Percentiles rank a stretch among this genome's conserved stretches.
These are phyloP conservation scores for Chlorophyllum brunneum DNA, from an alignment of 768 basidiomycete species.

Conservation along the genomic window DNA sequence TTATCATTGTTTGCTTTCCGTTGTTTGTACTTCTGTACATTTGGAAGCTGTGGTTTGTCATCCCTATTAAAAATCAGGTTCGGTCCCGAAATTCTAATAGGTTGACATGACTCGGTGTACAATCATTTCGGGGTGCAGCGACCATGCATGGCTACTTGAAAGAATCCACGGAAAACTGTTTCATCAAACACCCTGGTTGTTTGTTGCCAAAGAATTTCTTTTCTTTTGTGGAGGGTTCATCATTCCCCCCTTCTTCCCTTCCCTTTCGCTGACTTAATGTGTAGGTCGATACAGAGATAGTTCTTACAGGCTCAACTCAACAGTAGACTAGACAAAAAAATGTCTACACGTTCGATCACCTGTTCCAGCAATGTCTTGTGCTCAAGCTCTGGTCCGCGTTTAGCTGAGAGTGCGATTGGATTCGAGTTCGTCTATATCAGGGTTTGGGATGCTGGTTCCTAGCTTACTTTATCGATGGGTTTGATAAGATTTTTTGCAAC, in stretches of 20 bases:
- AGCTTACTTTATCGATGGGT: no score
- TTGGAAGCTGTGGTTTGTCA: no score
- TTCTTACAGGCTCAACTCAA: constrained; percentile 85
- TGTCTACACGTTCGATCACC: constrained; percentile 79
- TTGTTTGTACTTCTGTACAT: no score
- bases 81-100: no score
- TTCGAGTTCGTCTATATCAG: constrained; percentile 93
- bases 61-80: no score
- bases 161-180: no score
- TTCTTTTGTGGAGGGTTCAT: constrained; percentile 92
- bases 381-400: constrained; percentile 35
- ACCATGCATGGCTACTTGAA: no score
- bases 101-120: no score
- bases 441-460: constrained; percentile 76
- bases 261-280: neutral
- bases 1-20: no score
- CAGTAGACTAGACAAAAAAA: constrained; percentile 74
- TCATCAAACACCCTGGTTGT: no score
- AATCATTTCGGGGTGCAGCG: no score
- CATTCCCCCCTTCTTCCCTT: neutral
- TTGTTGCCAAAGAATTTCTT: constrained; percentile 65
- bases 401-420: constrained; percentile 40
- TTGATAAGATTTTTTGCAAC: no score
- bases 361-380: constrained; percentile 87
- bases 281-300: constrained; percentile 54